Conservation (phyloP, 2,329 filamentous ascomycete genomes). For the Neopestalotiopsis sp. region DNA sequence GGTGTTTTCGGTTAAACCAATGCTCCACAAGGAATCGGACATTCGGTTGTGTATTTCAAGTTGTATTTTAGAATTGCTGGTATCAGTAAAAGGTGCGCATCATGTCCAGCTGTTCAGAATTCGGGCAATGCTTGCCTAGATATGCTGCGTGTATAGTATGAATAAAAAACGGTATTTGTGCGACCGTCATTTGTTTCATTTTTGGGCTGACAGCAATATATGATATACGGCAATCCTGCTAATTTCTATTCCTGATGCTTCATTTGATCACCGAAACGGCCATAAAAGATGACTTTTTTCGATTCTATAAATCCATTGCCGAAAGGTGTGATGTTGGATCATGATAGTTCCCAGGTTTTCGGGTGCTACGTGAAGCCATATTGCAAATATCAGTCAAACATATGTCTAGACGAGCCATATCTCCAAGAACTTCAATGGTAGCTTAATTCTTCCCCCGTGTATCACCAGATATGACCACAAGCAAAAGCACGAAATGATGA, state of each 20-base stretch:
- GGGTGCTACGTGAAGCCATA: too few relatives aligned
- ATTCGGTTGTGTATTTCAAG: neutral
- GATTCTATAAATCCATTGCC: too few relatives aligned
- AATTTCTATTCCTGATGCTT: neutral
- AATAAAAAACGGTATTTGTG: neutral
- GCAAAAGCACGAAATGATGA: too few relatives aligned
- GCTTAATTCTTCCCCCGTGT: too few relatives aligned
- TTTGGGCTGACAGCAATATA: neutral
- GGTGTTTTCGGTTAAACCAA: neutral
- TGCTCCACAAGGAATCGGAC: neutral
- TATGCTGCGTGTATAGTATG: neutral
- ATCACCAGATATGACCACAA: too few relatives aligned
- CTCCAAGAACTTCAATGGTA: too few relatives aligned
- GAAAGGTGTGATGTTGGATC: too few relatives aligned
- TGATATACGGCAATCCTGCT: neutral
- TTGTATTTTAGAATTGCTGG: neutral
- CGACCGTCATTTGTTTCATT: neutral
- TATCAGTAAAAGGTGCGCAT: neutral
- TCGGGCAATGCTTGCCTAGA: neutral
- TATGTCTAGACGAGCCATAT: too few relatives aligned
- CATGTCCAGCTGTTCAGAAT: neutral
- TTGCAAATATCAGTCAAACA: too few relatives aligned
- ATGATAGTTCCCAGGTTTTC: too few relatives aligned
- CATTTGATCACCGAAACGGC: neutral
- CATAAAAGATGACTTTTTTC: neutral